These are phyloP conservation scores for Phytophthora hibernalis DNA, from an alignment of 352 stramenopile genomes.

Conservation along the genomic window DNA sequence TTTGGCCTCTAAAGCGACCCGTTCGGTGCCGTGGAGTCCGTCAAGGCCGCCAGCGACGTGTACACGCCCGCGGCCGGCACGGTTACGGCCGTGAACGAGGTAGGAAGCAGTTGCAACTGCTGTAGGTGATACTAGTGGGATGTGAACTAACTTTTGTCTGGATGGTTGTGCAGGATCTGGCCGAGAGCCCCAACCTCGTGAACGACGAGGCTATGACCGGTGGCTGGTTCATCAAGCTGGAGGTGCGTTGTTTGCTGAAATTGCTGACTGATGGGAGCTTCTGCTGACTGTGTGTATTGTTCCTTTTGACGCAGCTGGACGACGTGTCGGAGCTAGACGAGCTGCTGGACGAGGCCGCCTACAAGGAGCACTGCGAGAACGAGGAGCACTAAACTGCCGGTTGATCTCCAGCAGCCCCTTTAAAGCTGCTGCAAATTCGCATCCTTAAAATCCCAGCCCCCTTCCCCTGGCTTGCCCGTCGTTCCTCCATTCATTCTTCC, in stretches of 20 bases:
- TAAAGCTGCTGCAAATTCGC: conserved; percentile 38
- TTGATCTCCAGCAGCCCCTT: conserved; percentile 24
- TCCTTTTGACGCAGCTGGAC: conserved; percentile 52
- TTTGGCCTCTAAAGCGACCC: conserved; percentile 67
- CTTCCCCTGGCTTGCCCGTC: conserved; percentile 4
- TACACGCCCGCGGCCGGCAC: conserved; percentile 95
- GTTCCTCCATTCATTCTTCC: conserved; percentile 21
- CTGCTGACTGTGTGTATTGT: conserved; percentile 10
- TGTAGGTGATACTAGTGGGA: background rate
- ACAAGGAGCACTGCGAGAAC: conserved; percentile 89
- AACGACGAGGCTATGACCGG: conserved; percentile 88
- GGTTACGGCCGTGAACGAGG: conserved; percentile 95
- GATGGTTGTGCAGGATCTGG: conserved; percentile 58
- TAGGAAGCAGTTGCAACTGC: conserved; percentile 14
- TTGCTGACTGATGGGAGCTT: background rate
- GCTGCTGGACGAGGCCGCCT: conserved; percentile 82
- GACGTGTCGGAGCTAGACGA: conserved; percentile 77
- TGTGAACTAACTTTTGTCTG: conserved; percentile 6
- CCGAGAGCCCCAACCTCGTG: conserved; percentile 84
- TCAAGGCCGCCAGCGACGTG: conserved; percentile 98
- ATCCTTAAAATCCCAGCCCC: conserved; percentile 15
- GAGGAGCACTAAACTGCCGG: conserved; percentile 72
- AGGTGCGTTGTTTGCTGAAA: conserved; percentile 49
- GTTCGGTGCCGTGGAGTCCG: conserved; percentile 98
- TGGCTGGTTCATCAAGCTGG: conserved; percentile 92